Conservation (phyloP, 1,139 yeast genomes). For the Kodamaea alishanica region DNA sequence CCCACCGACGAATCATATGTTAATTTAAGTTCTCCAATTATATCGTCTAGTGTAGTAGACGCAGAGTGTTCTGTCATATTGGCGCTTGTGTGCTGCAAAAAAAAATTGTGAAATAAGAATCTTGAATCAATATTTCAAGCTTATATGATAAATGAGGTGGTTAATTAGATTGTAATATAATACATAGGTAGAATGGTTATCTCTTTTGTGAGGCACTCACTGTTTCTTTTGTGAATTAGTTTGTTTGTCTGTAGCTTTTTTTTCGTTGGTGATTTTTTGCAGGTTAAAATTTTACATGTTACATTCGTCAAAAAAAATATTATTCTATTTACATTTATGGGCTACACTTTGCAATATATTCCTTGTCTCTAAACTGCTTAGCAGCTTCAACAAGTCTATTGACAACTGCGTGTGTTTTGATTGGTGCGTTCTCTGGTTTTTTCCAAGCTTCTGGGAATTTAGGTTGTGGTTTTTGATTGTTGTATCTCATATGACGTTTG, state of each 20-base stretch:
- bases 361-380: slow-evolving; percentile 30
- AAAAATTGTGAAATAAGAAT: too few species aligned
- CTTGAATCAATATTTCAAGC: too few species aligned
- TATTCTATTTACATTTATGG: slow-evolving; percentile 18
- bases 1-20: slow-evolving; percentile 60
- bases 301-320: too few species aligned
- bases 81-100: too few species aligned
- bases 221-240: too few species aligned
- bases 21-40: slow-evolving; percentile 50
- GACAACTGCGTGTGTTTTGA: slow-evolving; percentile 30
- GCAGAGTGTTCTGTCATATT: slow-evolving; percentile 19
- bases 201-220: too few species aligned
- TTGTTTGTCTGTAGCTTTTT: too few species aligned
- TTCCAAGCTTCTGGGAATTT: slow-evolving; percentile 82
- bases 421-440: slow-evolving; percentile 68
- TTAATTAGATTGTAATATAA: too few species aligned
- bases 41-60: slow-evolving; percentile 45
- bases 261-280: too few species aligned
- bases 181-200: too few species aligned
- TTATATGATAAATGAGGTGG: too few species aligned
- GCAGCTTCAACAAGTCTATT: slow-evolving; percentile 34
- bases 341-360: slow-evolving; percentile 24
- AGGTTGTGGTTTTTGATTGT: slow-evolving; percentile 36
- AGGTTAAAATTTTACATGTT: too few species aligned
- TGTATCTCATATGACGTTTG: slow-evolving; percentile 58